phyloP scores from a whole-genome alignment of 257 asterid species.

The Mitragyna speciosa region DNA sequence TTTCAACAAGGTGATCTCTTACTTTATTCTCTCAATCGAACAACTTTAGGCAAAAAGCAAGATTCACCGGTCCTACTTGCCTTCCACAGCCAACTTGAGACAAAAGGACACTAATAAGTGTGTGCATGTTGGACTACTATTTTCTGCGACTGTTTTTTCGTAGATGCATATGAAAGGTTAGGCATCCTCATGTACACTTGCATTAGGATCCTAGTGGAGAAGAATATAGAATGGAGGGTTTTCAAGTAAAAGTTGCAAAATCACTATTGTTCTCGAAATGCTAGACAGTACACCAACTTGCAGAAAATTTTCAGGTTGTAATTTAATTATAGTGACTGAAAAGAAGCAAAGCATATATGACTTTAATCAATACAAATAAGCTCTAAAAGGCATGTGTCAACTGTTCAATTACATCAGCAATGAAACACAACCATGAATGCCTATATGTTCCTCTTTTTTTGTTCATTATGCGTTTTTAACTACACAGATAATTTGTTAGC shows the following conservation, averaged over 20 bases:
- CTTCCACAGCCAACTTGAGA: background rate
- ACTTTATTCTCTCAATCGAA: background rate
- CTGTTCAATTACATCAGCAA: no score
- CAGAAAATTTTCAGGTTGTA: background rate
- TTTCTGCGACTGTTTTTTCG: background rate
- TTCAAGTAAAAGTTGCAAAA: background rate
- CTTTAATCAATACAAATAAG: background rate
- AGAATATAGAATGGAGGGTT: no score
- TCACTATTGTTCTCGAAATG: background rate
- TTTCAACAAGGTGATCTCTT: background rate
- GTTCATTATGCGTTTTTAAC: no score
- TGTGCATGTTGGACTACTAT: background rate
- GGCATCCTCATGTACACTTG: background rate
- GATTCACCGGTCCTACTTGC: background rate
- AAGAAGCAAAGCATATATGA: background rate
- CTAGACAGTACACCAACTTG: background rate
- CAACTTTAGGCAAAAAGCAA: constrained; percentile 1
- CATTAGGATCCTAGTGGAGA: background rate
- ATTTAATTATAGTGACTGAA: background rate
- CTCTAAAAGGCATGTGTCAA: background rate
- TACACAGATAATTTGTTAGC: no score
- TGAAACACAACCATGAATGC: background rate
- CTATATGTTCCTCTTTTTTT: no score
- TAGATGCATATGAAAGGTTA: background rate
- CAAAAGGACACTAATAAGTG: background rate